Base-by-base conservation (phyloP, 1,139 yeast species). In the Hyphopichia pseudoburtonii region DNA sequence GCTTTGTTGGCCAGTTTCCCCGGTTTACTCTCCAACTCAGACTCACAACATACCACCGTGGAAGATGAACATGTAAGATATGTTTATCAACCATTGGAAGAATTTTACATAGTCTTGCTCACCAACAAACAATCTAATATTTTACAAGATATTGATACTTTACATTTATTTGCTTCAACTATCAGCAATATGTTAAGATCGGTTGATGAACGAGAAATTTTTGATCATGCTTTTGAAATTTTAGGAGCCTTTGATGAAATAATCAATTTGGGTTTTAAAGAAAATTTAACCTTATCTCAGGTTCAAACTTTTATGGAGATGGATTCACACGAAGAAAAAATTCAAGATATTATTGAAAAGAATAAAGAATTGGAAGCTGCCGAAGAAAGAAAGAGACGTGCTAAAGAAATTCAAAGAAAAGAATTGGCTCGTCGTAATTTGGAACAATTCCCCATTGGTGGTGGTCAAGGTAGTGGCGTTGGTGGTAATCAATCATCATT, bases 281-380 rank as follows among this genome's bases (percentile, higher is more conserved):
- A 94, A 62, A 86, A 88, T 61, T 70, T 92, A 50, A 80, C 94
- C 1, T 61, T 86, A 48, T 65, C 82, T 39, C 98, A 92, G 68
- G 88, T 94, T 46, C 82, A 80, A 60, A 86, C 95, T 12, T 92
- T 87, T 66, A 73, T 94, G 65, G 94, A 89, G 59, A 92, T 94
- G 98, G 97, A 94, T 64, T 86, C 96, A 28, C 97, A 92, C 57
- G 98, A 94, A 65, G 99, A 94, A 66, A 90, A 88, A 71, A 90
- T 94, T 55, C 97, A 92, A 70, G 97, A 94, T 61, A 90, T 92
- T 57, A 92, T 94, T 54, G 97, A 92, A 64, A 82, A 95, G 60
- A 92, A 92, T 67, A 94, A 92, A 67, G 98, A 92, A 66, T 73
- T 88, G 57, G 98, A 92, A 64, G 98, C 98, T 31, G 84, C 89